phyloP scores from a whole-genome alignment of 805 yeast genomes.

The Wickerhamiella shivajii region DNA sequence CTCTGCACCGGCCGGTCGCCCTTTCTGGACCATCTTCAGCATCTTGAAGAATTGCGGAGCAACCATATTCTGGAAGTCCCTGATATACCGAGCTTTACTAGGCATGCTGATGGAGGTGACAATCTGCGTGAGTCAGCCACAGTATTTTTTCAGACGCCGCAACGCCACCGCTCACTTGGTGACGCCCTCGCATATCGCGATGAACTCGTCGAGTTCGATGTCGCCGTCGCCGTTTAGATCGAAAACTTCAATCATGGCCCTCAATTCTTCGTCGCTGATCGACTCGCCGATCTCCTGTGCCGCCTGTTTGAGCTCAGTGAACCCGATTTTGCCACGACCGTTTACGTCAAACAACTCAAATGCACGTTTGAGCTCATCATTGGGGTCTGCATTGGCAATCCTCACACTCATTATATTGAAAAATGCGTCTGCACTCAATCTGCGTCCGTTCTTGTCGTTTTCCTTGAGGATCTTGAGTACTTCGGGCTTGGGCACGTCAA shows the following conservation, averaged over 20 bases:
- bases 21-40: slow-evolving; percentile 11
- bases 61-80: slow-evolving; percentile 11
- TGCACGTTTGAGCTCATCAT: slow-evolving; percentile 83
- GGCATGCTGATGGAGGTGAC: not conserved
- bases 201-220: slow-evolving; percentile 31
- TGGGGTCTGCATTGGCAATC: slow-evolving; percentile 78
- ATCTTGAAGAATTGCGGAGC: slow-evolving; percentile 17
- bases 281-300: slow-evolving; percentile 90
- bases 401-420: slow-evolving; percentile 62
- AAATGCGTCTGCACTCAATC: slow-evolving; percentile 67
- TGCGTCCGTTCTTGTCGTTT: slow-evolving; percentile 24
- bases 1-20: slow-evolving; percentile 15
- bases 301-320: slow-evolving; percentile 71
- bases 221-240: slow-evolving; percentile 95
- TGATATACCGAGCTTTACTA: not conserved
- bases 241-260: slow-evolving; percentile 96
- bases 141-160: no score
- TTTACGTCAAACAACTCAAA: slow-evolving; percentile 83
- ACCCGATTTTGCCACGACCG: slow-evolving; percentile 75
- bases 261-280: slow-evolving; percentile 77
- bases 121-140: no score
- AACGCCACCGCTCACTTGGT: no score
- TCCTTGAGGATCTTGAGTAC: slow-evolving; percentile 68
- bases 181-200: slow-evolving; percentile 5
- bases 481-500: slow-evolving; percentile 66